Conservation (phyloP, 257 asterid species). For the Solanum gandarillasii region DNA sequence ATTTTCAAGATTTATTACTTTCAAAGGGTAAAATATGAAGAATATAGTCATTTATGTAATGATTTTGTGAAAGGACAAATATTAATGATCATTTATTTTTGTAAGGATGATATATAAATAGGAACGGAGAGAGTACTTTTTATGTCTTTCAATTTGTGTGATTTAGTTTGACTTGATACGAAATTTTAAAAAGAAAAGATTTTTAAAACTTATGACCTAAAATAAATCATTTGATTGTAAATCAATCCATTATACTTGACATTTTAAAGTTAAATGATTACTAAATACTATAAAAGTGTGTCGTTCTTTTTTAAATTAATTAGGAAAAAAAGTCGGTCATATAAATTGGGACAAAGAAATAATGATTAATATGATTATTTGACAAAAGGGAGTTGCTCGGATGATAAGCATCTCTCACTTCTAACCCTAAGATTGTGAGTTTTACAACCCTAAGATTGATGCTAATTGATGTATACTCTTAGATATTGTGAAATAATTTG, state of each 20-base stretch:
- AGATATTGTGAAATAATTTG: not conserved
- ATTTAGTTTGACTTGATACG: too few species aligned
- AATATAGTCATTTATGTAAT: not conserved
- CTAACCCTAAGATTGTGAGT: not conserved
- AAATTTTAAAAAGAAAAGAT: too few species aligned
- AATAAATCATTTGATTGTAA: not conserved
- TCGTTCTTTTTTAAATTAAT: not conserved
- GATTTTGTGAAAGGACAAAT: not conserved
- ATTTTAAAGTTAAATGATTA: not conserved
- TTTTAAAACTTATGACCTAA: not conserved
- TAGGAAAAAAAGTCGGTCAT: not conserved
- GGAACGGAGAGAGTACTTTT: not conserved
- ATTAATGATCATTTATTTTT: too few species aligned
- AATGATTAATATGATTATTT: not conserved
- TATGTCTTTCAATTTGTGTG: too few species aligned
- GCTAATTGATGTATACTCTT: not conserved
- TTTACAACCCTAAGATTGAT: not conserved
- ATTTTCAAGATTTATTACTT: not conserved
- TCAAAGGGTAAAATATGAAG: not conserved
- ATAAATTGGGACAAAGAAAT: not conserved
- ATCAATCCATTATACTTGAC: not conserved
- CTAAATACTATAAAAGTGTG: not conserved
- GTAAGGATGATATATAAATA: not conserved
- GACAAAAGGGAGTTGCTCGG: not conserved
- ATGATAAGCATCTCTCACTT: too few species aligned